Base-by-base conservation (phyloP, 2,329 filamentous ascomycete genomes). In the Cladophialophora immunda region DNA sequence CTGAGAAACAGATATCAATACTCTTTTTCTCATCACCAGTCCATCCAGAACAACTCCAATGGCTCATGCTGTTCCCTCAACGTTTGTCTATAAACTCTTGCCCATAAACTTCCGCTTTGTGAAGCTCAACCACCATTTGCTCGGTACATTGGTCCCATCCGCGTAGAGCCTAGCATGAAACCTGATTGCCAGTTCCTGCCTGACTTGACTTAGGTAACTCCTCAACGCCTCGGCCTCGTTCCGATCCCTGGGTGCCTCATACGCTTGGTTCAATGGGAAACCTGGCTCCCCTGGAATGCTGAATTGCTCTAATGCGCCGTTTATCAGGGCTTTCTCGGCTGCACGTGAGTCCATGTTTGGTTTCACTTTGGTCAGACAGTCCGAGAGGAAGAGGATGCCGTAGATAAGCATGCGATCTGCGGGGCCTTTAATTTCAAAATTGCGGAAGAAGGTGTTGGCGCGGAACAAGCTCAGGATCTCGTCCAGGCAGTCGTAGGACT, bases 51-150 rank as follows among this genome's bases (percentile, higher is more conserved):
- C 15, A 13, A 8, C 19, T 19, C 19, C 45, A n/a, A n/a, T 25
- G 3, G 22, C 11, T 53, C 25, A 53, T 41, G 45, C 58, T 36
- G 19, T 55, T 15, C 11, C 15, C 15, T 25, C n/a, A 29, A 45
- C 55, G 11, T 7, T 55, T 19, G 13, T 57, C 72, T 84, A 94
- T 81, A 95, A 83, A 73, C 88, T 87, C 88, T 98, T 98, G 79
- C 94, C 94, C 95, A 99, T 98, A 78, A 99, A 99, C 88, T 97
- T 97, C 82, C 95, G 90, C 89, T 98, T 98, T 62, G 92, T 92
- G 79, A 97, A 99, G 85, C 95, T 98, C 79, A 99, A 82, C 95
- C 95, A 99, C 92, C 94, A 98, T 89, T 89, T 89, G 71, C 81
- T 92, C 80, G 84, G 94, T 81, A 77, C 87, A 80, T 79, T 86